Evolutionary conservation across 2,329 filamentous ascomycete species (phyloP), one percentile per base, ranked within the genome.

Genomic region (Phoma sp.): DNA sequence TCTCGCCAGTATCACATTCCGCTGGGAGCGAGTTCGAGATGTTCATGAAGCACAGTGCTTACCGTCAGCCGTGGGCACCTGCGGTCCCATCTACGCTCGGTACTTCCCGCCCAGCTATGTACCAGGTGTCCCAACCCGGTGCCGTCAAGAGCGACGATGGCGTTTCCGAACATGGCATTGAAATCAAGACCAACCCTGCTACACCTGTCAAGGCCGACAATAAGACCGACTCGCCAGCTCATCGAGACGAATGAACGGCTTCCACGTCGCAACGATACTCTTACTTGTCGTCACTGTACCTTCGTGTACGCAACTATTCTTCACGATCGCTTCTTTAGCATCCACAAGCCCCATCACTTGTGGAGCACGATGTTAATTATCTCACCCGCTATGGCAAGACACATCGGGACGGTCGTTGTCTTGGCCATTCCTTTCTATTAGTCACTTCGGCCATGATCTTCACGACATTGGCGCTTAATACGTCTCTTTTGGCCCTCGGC

Each of bases 21-120:
- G 62, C 64, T 25, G 56, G 65, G 20, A 75, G 74, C 45, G 74
- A 76, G 54, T 76, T 75, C 36, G 74, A 76, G 60, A 61, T 73
- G 47, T 76, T 70, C 60, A 67, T 76, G 54, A 68, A 72, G 53
- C 65, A 64, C 30, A 61, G 69, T 36, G 32, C 25, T 14, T 70
- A 68, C 43, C 71, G 71, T n/a, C 64, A 66, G 28, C 69, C 71
- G 3, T 75, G 69, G 68, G 67, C 70, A 10, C 72, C 72, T 7
- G 59, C 69, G 6, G 57, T 75, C 29, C 71, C 71, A 21, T 74
- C 72, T 4, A 72, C 68, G 10, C 63, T 75, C 6, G 66, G 71
- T 15, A 68, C 67, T 42, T 64, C 70, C 25, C 69, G 69, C 15
- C 63, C 69, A 6, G 56, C 62, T 6, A 62, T 71, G 47, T 67